Evolutionary conservation across 257 asterid species (phyloP), one percentile per base, ranked within the genome.

Genomic region (Mentha longifolia): DNA sequence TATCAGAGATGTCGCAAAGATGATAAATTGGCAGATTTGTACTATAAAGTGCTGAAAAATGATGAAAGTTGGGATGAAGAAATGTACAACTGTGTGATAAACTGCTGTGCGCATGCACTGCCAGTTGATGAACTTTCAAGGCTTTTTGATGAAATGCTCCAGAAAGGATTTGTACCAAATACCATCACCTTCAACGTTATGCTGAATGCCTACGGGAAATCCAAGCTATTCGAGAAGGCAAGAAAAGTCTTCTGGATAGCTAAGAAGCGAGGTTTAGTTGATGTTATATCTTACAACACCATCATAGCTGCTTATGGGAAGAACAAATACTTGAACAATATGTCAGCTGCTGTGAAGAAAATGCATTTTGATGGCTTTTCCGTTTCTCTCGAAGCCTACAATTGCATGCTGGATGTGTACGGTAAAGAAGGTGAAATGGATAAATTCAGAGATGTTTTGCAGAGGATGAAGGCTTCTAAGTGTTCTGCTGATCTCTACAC

Each of bases 351-450:
- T 37, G 89, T 87, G 14, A 86, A 50, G 73, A 78, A 69, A 66
- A 93, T 93, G 98, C 85, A 91, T 31, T 86, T 93, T 55, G 90
- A 91, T 52, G 97, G 97, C 17, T 87, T 93, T 72, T 78, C 96
- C 0, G 92, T 93, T 67, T 88, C 98, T 71, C 90, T 89, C 6
- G 98, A 91, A 80, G 95, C 93, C 31, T 93, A 89, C 82, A 93
- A 89, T 72, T 87, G 85, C 79, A 88, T 93, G 98, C 61, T 91
- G 73, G 98, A 93, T 75, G 98, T 81, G n/a, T 93, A 91, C 19
- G 97, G 98, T 49, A 93, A 93, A 80, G 85, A 87, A 80, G 96
- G 94, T 9, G 94, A 93, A 58, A 87, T 93, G 96, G 97, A 91
- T 61, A 93, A 93, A 76, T 89, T 93, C 50, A 83, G 83, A 80